These are phyloP conservation scores for Trypanosoma mega DNA, from an alignment of 208 protist genomes.

Conservation along the genomic window DNA sequence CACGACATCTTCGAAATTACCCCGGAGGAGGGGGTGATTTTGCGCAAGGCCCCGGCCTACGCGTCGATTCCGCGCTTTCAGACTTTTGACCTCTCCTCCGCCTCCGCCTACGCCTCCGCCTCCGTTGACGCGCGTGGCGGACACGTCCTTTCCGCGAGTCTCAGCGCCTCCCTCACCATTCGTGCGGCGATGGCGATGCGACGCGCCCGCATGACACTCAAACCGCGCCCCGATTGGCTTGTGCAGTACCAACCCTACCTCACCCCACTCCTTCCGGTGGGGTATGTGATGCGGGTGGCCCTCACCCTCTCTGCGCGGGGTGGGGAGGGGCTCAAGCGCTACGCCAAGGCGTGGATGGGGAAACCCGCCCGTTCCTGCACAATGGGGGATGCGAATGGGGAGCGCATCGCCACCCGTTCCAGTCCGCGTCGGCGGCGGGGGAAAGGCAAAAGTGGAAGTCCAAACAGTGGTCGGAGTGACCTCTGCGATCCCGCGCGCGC, in stretches of 20 bases:
- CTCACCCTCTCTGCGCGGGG: slow-evolving; percentile 42
- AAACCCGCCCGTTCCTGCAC: slow-evolving; percentile 41
- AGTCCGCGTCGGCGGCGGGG: slow-evolving; percentile 5
- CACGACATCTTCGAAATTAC: slow-evolving; percentile 56
- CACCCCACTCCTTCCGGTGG: slow-evolving; percentile 68
- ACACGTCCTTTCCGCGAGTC: slow-evolving; percentile 36
- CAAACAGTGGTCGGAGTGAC: slow-evolving; percentile 19
- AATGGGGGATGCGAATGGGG: slow-evolving; percentile 57
- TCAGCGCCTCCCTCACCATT: slow-evolving; percentile 62
- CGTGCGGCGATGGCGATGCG: slow-evolving; percentile 58
- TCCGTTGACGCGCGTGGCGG: not conserved
- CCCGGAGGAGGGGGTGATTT: slow-evolving; percentile 43
- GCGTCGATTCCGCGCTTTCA: slow-evolving; percentile 57
- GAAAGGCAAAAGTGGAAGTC: not conserved
- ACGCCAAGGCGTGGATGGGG: slow-evolving; percentile 55
- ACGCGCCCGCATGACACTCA: slow-evolving; percentile 52
- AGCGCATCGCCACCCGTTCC: slow-evolving; percentile 19
- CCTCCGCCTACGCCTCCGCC: not conserved
- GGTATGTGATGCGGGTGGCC: slow-evolving; percentile 61
- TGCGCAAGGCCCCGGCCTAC: slow-evolving; percentile 65
- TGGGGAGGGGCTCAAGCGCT: slow-evolving; percentile 45
- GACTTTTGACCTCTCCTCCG: slow-evolving; percentile 55
- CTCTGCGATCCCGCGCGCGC: too few species aligned
- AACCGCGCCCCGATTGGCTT: slow-evolving; percentile 52
- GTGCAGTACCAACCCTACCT: slow-evolving; percentile 70